Evolutionary conservation across 805 yeast species (phyloP).

Genomic region (Candida glaebosa): DNA sequence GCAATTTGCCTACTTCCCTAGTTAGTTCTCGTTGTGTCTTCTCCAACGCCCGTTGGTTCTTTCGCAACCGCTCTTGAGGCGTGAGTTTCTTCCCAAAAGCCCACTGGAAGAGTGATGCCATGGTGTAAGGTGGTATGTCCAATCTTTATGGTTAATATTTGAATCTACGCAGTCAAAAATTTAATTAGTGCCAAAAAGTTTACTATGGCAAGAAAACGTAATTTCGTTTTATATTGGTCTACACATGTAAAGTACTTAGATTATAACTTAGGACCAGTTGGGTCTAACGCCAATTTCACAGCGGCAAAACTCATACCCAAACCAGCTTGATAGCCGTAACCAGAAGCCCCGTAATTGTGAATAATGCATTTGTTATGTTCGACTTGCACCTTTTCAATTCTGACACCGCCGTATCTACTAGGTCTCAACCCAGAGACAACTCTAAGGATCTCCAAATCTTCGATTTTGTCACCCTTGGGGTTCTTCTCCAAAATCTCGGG

Average conservation of each 20-base stretch:
- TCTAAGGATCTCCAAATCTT: conserved; percentile 51
- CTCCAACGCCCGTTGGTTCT: conserved; percentile 93
- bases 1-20: conserved; percentile 81
- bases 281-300: conserved; percentile 24
- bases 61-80: conserved; percentile 92
- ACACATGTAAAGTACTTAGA: too few species aligned
- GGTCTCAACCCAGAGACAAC: conserved; percentile 78
- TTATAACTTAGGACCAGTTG: neutral
- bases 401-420: conserved; percentile 67
- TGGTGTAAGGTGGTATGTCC: conserved; percentile 5
- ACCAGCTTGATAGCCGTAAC: conserved; percentile 67
- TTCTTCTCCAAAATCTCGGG: conserved; percentile 46
- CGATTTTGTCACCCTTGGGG: conserved; percentile 28
- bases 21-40: conserved; percentile 91
- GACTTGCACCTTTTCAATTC: conserved; percentile 55
- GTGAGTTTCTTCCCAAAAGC: conserved; percentile 90
- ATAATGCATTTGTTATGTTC: conserved; percentile 31
- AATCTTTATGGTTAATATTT: too few species aligned
- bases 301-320: conserved; percentile 55
- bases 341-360: conserved; percentile 72
- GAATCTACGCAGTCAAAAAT: neutral
- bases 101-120: conserved; percentile 69
- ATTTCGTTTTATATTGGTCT: too few species aligned
- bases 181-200: neutral
- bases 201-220: neutral